Evolutionary conservation across 2,329 filamentous ascomycete genomes (phyloP).

Genomic region (Penicillium sp.): DNA sequence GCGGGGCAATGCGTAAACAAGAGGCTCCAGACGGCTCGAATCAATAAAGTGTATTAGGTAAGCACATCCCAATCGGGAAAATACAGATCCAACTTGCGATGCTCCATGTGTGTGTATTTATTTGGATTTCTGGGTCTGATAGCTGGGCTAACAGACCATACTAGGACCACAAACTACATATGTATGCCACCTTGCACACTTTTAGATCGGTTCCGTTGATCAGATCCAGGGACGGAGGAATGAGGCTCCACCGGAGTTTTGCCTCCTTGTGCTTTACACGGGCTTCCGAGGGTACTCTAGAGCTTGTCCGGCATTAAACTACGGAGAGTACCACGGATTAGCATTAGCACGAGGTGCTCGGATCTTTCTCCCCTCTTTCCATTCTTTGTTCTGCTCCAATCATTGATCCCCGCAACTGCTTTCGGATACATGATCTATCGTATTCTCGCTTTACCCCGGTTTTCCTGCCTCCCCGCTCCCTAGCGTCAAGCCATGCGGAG

Average conservation of each 20-base stretch:
- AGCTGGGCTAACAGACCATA: too few species aligned
- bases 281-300: conserved; percentile 4
- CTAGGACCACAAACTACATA: too few species aligned
- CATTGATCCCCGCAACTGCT: conserved; percentile 15
- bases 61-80: conserved; percentile 8
- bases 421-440: conserved; percentile 16
- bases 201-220: too few species aligned
- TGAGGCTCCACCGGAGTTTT: conserved; percentile 29
- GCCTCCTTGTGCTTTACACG: too few species aligned
- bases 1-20: conserved; percentile 32
- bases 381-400: conserved; percentile 8
- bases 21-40: conserved; percentile 33
- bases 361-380: conserved; percentile 16
- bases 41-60: conserved; percentile 15
- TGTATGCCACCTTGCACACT: too few species aligned
- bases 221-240: too few species aligned
- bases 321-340: neutral
- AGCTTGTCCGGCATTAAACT: conserved; percentile 15
- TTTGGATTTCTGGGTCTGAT: too few species aligned
- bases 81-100: neutral
- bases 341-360: conserved; percentile 7
- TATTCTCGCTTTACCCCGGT: conserved; percentile 17
- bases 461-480: conserved; percentile 17
- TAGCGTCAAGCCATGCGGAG: conserved; percentile 25
- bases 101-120: neutral